Conservation (phyloP, 2,329 filamentous ascomycete species). For the Ophiosphaerella herpotricha region DNA sequence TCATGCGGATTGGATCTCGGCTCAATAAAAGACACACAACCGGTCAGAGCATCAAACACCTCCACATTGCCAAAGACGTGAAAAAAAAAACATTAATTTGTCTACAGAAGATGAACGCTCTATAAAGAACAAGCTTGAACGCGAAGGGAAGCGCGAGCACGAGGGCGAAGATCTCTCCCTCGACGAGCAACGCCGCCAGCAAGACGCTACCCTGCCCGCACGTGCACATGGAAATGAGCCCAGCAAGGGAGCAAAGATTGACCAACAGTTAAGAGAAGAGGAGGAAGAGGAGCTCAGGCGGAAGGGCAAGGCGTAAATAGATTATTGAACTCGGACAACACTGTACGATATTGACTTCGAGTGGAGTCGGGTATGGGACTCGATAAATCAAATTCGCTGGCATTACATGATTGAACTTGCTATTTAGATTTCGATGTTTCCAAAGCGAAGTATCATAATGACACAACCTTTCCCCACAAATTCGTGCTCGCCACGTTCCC, state of each 20-base stretch:
- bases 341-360: too few relatives aligned
- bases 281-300: constrained; percentile 67
- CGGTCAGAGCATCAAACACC: too few relatives aligned
- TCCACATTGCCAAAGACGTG: too few relatives aligned
- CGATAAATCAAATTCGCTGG: too few relatives aligned
- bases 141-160: constrained; percentile 61
- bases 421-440: too few relatives aligned
- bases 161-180: constrained; percentile 40
- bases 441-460: neutral
- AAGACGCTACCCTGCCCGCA: constrained; percentile 65
- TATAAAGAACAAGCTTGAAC: constrained; percentile 72
- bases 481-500: constrained; percentile 13
- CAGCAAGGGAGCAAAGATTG: constrained; percentile 71
- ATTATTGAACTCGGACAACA: constrained; percentile 4
- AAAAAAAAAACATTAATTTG: constrained; percentile 31
- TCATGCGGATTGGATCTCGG: neutral
- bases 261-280: constrained; percentile 69
- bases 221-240: constrained; percentile 73
- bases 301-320: constrained; percentile 56
- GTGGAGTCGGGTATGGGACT: too few relatives aligned
- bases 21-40: too few relatives aligned
- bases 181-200: constrained; percentile 52
- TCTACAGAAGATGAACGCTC: constrained; percentile 67
- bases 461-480: constrained; percentile 10
- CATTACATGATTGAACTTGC: too few relatives aligned